Conservation (phyloP, 345 rosid species). For the Rhizophora apiculata region DNA sequence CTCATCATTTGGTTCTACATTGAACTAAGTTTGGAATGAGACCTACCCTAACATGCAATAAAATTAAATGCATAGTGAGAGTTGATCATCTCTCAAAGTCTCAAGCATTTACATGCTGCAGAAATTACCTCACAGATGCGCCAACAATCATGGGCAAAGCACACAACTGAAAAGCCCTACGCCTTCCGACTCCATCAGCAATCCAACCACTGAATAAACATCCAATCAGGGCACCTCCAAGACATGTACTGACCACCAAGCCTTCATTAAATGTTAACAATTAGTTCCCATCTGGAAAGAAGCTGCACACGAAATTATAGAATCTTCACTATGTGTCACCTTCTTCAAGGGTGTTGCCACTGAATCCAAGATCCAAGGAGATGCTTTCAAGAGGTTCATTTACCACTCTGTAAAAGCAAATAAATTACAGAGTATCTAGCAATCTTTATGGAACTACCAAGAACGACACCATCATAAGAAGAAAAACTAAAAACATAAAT, state of each 20-base stretch:
- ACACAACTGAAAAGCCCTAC: constrained; percentile 83
- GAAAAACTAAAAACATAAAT: constrained; percentile 7
- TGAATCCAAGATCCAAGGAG: constrained; percentile 80
- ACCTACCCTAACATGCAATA: background rate
- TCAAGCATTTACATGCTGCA: constrained; percentile 9
- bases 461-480: background rate
- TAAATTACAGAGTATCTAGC: constrained; percentile 9
- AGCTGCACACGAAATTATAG: background rate
- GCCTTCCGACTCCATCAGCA: constrained; percentile 83
- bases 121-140: constrained; percentile 66
- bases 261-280: constrained; percentile 42
- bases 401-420: constrained; percentile 55
- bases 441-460: background rate
- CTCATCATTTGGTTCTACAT: too few relatives aligned
- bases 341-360: constrained; percentile 85
- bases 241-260: constrained; percentile 89
- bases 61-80: background rate
- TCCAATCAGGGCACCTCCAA: constrained; percentile 84
- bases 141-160: constrained; percentile 91
- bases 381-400: constrained; percentile 96
- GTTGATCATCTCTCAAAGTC: background rate
- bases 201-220: constrained; percentile 79
- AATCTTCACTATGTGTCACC: constrained; percentile 38
- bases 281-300: background rate
- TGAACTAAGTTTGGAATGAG: background rate